A percentile compares a stretch with the other conserved stretches of the same genome.
Evolutionary conservation across 176 grass and related monocot genomes (phyloP).

Genomic region (Thinopyrum elongatum): DNA sequence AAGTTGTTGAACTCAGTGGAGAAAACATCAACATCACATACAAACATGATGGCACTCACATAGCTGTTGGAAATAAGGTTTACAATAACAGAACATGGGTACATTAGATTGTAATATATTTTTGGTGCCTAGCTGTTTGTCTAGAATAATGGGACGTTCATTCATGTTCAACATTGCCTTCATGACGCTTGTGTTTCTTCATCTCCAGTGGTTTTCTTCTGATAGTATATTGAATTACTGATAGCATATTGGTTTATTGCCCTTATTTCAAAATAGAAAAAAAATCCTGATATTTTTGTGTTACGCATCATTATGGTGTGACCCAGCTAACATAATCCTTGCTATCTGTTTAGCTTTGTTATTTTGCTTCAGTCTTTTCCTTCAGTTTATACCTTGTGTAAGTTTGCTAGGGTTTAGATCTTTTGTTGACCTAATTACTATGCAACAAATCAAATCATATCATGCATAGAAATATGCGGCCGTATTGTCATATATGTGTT

Average conservation of each 20-base stretch:
- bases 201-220: background rate
- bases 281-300: conserved; percentile 4
- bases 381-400: conserved; percentile 8
- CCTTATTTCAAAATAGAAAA: background rate
- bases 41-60: conserved; percentile 87
- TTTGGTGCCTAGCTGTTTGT: conserved; percentile 5
- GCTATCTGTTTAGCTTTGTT: background rate
- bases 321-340: background rate
- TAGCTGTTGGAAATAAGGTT: conserved; percentile 99
- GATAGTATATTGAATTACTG: background rate
- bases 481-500: background rate
- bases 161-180: conserved; percentile 5
- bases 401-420: background rate
- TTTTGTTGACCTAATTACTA: background rate
- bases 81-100: conserved; percentile 11
- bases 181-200: background rate
- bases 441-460: background rate
- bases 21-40: conserved; percentile 99
- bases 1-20: conserved; percentile 91
- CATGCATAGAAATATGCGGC: conserved; percentile 4
- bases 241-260: background rate
- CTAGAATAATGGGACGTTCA: background rate
- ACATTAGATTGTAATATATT: conserved; percentile 9
- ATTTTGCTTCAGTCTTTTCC: background rate
- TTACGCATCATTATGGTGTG: background rate